Percentiles rank a stretch among this genome's conserved stretches.
Conservation (phyloP, 352 stramenopile species). For the Pythium dissotocum region DNA sequence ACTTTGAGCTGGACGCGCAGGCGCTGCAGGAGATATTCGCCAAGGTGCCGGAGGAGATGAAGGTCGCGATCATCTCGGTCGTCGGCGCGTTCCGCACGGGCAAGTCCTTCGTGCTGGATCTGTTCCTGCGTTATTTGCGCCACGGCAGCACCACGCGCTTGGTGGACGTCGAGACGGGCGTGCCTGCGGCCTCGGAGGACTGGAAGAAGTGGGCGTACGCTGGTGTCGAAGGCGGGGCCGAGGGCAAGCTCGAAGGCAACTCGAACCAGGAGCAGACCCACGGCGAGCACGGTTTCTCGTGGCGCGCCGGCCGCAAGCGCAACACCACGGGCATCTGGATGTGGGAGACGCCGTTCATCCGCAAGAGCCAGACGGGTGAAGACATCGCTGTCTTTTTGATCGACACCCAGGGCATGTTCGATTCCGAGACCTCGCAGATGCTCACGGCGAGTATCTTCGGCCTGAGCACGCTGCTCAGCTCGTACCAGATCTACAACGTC, state of each 20-base stretch:
- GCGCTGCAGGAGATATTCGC: conserved; percentile 66
- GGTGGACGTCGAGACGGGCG: conserved; percentile 34
- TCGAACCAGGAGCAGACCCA: conserved; percentile 80
- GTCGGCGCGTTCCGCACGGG: conserved; percentile 98
- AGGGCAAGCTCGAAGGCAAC: conserved; percentile 80
- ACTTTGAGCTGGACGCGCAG: conserved; percentile 79
- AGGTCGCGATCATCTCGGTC: conserved; percentile 97
- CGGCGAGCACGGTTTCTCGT: conserved; percentile 93
- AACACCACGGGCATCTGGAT: conserved; percentile 99
- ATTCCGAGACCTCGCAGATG: conserved; percentile 98
- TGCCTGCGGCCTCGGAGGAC: conserved; percentile 39
- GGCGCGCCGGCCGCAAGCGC: conserved; percentile 93
- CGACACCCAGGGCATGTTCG: conserved; percentile 99
- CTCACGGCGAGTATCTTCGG: conserved; percentile 99
- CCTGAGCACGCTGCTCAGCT: conserved; percentile 94
- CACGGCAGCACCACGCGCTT: conserved; percentile 56
- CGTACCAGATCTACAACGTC: conserved; percentile 99
- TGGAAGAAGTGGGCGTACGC: conserved; percentile 73
- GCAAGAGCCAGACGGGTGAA: conserved; percentile 81
- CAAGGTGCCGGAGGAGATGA: conserved; percentile 89
- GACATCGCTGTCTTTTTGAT: conserved; percentile 96
- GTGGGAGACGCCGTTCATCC: conserved; percentile 98
- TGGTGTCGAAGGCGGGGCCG: conserved; percentile 49
- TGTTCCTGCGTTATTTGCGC: conserved; percentile 97
- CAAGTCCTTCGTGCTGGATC: conserved; percentile 98